A percentile compares a stretch with the other conserved stretches of the same genome.
phyloP scores from a whole-genome alignment of 257 asterid genomes.

The Scutellaria galericulata region DNA sequence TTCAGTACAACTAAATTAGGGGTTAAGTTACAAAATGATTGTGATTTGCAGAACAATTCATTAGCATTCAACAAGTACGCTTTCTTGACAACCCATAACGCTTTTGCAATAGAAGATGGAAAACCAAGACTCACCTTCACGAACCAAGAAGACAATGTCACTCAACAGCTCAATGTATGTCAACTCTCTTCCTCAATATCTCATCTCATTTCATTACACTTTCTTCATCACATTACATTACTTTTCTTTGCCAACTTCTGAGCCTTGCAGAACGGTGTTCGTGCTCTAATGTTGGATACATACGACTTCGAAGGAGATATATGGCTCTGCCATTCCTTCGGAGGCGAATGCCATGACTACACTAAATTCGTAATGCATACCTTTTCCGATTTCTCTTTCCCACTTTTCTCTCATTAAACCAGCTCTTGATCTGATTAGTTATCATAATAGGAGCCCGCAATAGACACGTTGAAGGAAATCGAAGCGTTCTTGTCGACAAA shows the following conservation, averaged over 20 bases:
- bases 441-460: slow-evolving; percentile 54
- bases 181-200: neutral
- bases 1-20: no score
- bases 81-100: slow-evolving; percentile 81
- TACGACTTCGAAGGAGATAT: slow-evolving; percentile 74
- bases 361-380: slow-evolving; percentile 63
- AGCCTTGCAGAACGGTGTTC: slow-evolving; percentile 72
- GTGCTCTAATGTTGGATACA: slow-evolving; percentile 85
- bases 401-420: neutral
- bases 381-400: neutral
- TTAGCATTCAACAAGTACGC: slow-evolving; percentile 85
- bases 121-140: slow-evolving; percentile 58
- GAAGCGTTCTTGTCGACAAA: slow-evolving; percentile 66
- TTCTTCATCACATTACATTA: neutral
- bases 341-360: slow-evolving; percentile 74
- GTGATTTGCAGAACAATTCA: slow-evolving; percentile 63
- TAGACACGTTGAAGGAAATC: slow-evolving; percentile 63
- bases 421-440: neutral
- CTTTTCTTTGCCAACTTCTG: neutral
- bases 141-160: slow-evolving; percentile 76
- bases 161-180: slow-evolving; percentile 75
- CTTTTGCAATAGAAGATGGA: slow-evolving; percentile 73
- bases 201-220: neutral
- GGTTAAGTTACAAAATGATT: neutral
- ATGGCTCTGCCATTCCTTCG: slow-evolving; percentile 90